Conservation (phyloP, 306 rosid species). For the Rosa chinensis region DNA sequence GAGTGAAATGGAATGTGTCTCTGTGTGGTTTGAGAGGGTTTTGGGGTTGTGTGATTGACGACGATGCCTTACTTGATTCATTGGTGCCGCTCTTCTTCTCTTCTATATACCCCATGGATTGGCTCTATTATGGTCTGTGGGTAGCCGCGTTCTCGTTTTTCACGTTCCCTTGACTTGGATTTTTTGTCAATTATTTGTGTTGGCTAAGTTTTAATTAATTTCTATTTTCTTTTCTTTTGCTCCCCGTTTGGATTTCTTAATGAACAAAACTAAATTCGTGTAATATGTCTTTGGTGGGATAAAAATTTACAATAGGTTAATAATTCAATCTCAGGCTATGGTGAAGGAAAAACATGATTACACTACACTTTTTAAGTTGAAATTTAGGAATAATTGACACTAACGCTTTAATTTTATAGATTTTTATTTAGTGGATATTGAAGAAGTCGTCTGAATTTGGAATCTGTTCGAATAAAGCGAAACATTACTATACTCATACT, state of each 20-base stretch:
- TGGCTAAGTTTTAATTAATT: not conserved
- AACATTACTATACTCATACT: not conserved
- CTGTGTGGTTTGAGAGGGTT: not conserved
- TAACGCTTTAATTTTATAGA: too few species aligned
- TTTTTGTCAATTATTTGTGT: not conserved
- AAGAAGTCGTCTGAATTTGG: too few species aligned
- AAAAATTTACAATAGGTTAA: not conserved
- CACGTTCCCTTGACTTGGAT: slow-evolving; percentile 22
- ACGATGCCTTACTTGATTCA: not conserved
- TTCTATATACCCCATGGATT: not conserved
- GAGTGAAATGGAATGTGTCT: not conserved
- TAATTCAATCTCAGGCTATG: not conserved
- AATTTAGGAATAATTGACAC: too few species aligned
- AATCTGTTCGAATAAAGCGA: not conserved
- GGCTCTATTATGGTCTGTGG: not conserved
- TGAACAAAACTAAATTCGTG: not conserved
- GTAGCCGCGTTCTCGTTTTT: slow-evolving; percentile 33
- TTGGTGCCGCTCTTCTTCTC: not conserved
- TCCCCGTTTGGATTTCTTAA: too few species aligned
- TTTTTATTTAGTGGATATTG: not conserved
- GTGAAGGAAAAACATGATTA: too few species aligned
- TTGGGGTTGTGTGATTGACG: not conserved
- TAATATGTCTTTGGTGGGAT: too few species aligned
- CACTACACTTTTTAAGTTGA: too few species aligned
- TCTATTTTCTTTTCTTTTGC: not conserved